phyloP scores from a whole-genome alignment of 139 green algal genomes.

The Chlorella ohadii region DNA sequence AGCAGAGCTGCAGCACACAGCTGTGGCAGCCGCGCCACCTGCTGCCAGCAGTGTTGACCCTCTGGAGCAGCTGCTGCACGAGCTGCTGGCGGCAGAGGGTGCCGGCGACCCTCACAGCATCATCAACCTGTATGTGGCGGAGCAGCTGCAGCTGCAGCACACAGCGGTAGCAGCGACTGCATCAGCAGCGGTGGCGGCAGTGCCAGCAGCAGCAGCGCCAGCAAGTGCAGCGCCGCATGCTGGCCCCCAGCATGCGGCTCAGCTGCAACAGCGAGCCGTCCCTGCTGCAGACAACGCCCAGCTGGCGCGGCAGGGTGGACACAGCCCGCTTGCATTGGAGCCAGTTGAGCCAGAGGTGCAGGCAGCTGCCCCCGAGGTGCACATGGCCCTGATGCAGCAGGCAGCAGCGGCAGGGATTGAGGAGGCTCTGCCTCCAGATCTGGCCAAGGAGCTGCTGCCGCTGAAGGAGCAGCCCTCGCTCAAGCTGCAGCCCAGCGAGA shows the following conservation, averaged over 20 bases:
- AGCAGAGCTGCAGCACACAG: neutral
- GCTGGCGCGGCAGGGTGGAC: neutral
- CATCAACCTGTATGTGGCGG: conserved; percentile 42
- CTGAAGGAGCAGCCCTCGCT: neutral
- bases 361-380: too few relatives aligned
- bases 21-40: neutral
- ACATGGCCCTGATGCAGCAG: too few relatives aligned
- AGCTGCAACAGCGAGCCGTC: too few relatives aligned
- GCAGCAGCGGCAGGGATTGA: too few relatives aligned
- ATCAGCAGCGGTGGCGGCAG: neutral
- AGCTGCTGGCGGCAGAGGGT: conserved; percentile 34
- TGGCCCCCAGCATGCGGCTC: too few relatives aligned
- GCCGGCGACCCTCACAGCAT: conserved; percentile 35
- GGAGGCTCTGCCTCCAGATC: too few relatives aligned
- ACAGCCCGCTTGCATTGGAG: neutral
- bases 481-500: too few relatives aligned
- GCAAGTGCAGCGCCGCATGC: neutral
- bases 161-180: neutral
- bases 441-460: neutral
- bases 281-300: too few relatives aligned
- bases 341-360: neutral
- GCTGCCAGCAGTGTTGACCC: neutral
- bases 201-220: neutral
- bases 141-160: conserved; percentile 33
- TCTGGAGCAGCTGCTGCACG: neutral